A percentile compares a stretch with the other conserved stretches of the same genome.
phyloP scores from a whole-genome alignment of 768 basidiomycete species.

The Butyriboletus loyo region DNA sequence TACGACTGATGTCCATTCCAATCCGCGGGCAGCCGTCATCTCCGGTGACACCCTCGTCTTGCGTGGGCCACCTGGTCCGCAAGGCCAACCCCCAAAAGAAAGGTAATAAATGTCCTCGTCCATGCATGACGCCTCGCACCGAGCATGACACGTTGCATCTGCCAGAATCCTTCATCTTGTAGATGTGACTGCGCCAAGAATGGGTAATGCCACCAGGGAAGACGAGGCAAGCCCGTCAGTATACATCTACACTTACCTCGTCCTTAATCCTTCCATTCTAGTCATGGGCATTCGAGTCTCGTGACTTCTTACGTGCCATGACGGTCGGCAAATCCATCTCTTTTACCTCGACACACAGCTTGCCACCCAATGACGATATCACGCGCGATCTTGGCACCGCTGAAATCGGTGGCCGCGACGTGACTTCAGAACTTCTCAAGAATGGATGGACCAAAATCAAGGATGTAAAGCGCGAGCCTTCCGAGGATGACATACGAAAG shows the following conservation, averaged over 20 bases:
- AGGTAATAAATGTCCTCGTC: constrained; percentile 45
- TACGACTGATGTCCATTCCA: constrained; percentile 18
- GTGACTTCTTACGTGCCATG: constrained; percentile 85
- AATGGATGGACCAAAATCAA: constrained; percentile 94
- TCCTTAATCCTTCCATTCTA: constrained; percentile 28
- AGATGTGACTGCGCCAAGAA: constrained; percentile 78
- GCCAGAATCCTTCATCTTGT: constrained; percentile 84
- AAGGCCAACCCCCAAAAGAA: constrained; percentile 89
- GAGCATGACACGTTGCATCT: constrained; percentile 11
- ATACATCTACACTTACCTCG: background rate
- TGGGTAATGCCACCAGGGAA: constrained; percentile 78
- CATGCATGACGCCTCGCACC: background rate
- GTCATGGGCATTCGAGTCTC: constrained; percentile 90
- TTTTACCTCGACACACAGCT: constrained; percentile 77
- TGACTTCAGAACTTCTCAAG: constrained; percentile 73
- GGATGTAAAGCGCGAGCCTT: constrained; percentile 79
- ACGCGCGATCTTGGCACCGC: constrained; percentile 78
- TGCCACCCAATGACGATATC: constrained; percentile 72
- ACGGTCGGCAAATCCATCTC: constrained; percentile 89
- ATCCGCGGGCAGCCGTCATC: constrained; percentile 60
- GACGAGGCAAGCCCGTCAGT: constrained; percentile 67
- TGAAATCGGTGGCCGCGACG: constrained; percentile 69
- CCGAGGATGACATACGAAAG: constrained; percentile 71
- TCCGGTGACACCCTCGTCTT: constrained; percentile 90
- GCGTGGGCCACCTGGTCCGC: constrained; percentile 69